phyloP scores from a whole-genome alignment of 352 stramenopile species.

The Phytophthora podocarpi region DNA sequence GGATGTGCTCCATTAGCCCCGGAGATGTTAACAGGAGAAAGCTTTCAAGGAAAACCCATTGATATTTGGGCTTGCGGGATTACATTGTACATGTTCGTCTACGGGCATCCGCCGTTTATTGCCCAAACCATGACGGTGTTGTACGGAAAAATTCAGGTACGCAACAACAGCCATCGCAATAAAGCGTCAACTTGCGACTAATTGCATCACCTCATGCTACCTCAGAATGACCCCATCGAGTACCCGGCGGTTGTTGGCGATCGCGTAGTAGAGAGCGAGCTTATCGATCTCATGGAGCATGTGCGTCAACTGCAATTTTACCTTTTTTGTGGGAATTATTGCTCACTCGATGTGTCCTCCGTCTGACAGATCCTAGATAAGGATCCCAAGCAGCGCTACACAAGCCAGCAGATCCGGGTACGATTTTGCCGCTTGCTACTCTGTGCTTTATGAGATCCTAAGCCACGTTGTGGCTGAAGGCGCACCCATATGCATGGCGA shows the following conservation, averaged over 20 bases:
- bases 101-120: constrained; percentile 93
- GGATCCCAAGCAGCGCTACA: constrained; percentile 59
- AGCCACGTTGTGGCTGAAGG: too few species aligned
- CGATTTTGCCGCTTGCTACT: neutral
- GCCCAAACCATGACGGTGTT: constrained; percentile 90
- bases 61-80: constrained; percentile 97
- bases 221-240: constrained; percentile 67
- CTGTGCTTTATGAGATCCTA: too few species aligned
- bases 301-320: constrained; percentile 25
- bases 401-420: constrained; percentile 76
- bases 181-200: neutral
- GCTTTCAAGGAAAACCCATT: constrained; percentile 75
- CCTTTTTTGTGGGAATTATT: neutral
- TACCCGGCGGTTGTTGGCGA: constrained; percentile 55
- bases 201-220: neutral
- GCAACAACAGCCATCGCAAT: constrained; percentile 10
- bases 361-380: constrained; percentile 76
- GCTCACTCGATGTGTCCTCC: neutral
- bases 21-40: constrained; percentile 82
- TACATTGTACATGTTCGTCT: constrained; percentile 97
- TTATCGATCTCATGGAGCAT: constrained; percentile 72
- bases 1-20: constrained; percentile 39
- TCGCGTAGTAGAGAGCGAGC: constrained; percentile 50
- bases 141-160: constrained; percentile 91
- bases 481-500: constrained; percentile 71